Conservation (phyloP, 129 eudicot species). For the Scalesia atractyloides region DNA sequence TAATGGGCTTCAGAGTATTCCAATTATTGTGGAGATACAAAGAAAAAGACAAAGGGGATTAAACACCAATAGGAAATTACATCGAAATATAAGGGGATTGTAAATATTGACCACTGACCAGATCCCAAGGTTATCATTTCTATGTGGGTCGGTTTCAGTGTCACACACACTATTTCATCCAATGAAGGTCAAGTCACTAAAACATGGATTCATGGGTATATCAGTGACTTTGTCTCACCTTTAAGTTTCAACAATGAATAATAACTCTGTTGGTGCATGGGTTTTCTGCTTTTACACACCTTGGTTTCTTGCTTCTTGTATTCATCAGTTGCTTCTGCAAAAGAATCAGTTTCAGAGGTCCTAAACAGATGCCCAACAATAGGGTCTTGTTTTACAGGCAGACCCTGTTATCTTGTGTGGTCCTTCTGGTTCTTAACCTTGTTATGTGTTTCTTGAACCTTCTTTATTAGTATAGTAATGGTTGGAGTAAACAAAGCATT, state of each 20-base stretch:
- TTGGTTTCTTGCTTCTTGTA: slow-evolving; percentile 45
- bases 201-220: neutral
- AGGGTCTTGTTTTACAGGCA: slow-evolving; percentile 6
- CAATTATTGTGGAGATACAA: neutral
- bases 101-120: too few species aligned
- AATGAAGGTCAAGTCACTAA: neutral
- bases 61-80: too few species aligned
- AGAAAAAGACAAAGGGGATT: neutral
- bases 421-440: slow-evolving; percentile 51
- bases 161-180: neutral
- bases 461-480: slow-evolving; percentile 54
- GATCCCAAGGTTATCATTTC: neutral
- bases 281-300: slow-evolving; percentile 41
- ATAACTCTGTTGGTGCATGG: slow-evolving; percentile 35
- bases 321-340: slow-evolving; percentile 40
- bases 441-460: slow-evolving; percentile 46
- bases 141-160: neutral
- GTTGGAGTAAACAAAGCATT: slow-evolving; percentile 57
- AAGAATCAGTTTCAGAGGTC: slow-evolving; percentile 20
- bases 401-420: slow-evolving; percentile 34
- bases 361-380: slow-evolving; percentile 25
- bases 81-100: too few species aligned
- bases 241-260: neutral
- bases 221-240: neutral
- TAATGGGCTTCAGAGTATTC: neutral